A percentile compares a stretch with the other conserved stretches of the same genome.
phyloP scores from a whole-genome alignment of 495 filamentous ascomycete genomes.

The Staphylotrichum tortipilum region DNA sequence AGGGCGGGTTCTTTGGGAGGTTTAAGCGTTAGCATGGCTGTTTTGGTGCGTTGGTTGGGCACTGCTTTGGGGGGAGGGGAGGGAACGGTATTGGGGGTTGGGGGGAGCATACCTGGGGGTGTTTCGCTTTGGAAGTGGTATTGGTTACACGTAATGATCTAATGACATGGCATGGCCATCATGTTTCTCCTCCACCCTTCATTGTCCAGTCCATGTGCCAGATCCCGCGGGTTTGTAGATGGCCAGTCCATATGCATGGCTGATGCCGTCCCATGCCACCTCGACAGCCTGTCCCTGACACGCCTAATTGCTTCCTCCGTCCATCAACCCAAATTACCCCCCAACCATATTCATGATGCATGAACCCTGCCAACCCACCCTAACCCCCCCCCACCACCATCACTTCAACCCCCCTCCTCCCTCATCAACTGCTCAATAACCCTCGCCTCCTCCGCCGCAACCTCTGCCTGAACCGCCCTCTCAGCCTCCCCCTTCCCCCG shows the following conservation, averaged over 20 bases:
- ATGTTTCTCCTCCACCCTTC: too few relatives aligned
- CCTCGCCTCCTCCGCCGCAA: slow-evolving; percentile 25
- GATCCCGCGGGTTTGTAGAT: too few relatives aligned
- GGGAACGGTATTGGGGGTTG: neutral
- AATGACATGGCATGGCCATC: too few relatives aligned
- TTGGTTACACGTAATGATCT: too few relatives aligned
- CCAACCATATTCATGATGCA: neutral
- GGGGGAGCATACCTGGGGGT: neutral
- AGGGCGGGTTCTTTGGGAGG: slow-evolving; percentile 17
- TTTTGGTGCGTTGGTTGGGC: neutral
- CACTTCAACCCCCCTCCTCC: slow-evolving; percentile 18
- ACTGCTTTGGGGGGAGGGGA: neutral
- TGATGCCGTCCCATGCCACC: too few relatives aligned
- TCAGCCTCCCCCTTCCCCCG: slow-evolving; percentile 10
- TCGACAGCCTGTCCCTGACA: too few relatives aligned
- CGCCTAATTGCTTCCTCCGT: too few relatives aligned
- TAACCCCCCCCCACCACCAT: neutral
- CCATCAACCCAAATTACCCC: too few relatives aligned
- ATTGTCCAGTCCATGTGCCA: too few relatives aligned
- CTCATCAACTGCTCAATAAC: slow-evolving; percentile 29
- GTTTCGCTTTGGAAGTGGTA: too few relatives aligned
- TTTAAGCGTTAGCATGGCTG: slow-evolving; percentile 20
- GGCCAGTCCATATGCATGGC: too few relatives aligned
- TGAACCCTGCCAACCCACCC: neutral
- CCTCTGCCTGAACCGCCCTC: slow-evolving; percentile 25